A percentile compares a stretch with the other conserved stretches of the same genome.
Conservation (phyloP, 306 rosid species). For the Geum urbanum region DNA sequence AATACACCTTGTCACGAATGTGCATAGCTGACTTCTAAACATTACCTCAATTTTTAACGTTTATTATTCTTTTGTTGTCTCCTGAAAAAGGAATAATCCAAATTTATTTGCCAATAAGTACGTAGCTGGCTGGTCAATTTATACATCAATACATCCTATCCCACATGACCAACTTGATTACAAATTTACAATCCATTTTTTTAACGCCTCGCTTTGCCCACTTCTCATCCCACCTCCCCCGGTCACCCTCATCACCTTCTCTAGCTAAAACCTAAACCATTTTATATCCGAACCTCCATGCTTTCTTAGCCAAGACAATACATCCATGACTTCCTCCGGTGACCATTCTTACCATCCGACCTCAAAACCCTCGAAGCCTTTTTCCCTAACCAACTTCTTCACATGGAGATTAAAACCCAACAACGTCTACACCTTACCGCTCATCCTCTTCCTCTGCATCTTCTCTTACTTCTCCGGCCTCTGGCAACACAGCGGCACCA, state of each 20-base stretch:
- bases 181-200: not conserved
- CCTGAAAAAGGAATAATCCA: not conserved
- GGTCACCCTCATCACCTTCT: not conserved
- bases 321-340: conserved; percentile 19
- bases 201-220: not conserved
- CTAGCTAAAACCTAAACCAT: not conserved
- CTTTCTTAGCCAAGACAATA: not conserved
- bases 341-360: conserved; percentile 42
- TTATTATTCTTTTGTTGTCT: not conserved
- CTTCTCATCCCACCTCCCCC: not conserved
- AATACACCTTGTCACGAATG: not conserved
- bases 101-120: not conserved
- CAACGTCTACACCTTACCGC: conserved; percentile 36
- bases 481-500: conserved; percentile 28
- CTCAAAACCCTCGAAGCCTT: conserved; percentile 39
- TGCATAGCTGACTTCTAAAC: not conserved
- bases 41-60: not conserved
- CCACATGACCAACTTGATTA: not conserved
- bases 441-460: conserved; percentile 57
- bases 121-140: conserved; percentile 1
- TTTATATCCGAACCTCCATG: not conserved
- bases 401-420: conserved; percentile 41
- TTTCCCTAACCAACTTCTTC: not conserved
- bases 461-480: conserved; percentile 49
- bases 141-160: not conserved